Conservation (phyloP, 2,329 filamentous ascomycete genomes). For the Thermomyces lanuginosus region DNA sequence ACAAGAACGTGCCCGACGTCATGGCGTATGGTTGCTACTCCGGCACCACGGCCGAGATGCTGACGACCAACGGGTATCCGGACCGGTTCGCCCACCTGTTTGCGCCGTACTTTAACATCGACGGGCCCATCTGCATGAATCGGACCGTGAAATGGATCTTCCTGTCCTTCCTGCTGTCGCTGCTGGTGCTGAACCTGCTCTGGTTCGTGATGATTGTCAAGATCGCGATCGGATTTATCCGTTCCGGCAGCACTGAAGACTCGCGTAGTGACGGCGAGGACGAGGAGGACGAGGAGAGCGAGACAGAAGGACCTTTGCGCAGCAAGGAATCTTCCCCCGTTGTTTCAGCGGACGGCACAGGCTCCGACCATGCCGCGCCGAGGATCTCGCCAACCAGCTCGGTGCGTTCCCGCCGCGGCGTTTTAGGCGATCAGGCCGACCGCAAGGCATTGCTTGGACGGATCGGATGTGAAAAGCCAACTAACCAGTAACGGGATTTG, state of each 20-base stretch:
- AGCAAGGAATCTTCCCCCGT: conserved; percentile 12
- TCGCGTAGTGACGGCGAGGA: conserved; percentile 73
- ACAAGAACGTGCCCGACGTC: conserved; percentile 43
- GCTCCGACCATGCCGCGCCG: conserved; percentile 13
- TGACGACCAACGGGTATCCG: conserved; percentile 17
- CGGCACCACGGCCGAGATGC: conserved; percentile 26
- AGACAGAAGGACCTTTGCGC: conserved; percentile 7
- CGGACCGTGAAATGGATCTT: conserved; percentile 59
- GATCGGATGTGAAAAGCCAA: conserved; percentile 65
- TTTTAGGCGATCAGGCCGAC: conserved; percentile 25
- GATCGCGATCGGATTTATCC: conserved; percentile 65
- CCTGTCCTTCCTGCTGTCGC: conserved; percentile 54
- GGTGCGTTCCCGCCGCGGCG: conserved; percentile 18
- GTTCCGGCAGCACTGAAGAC: conserved; percentile 63
- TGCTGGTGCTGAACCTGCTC: conserved; percentile 64
- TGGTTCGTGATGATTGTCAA: conserved; percentile 85
- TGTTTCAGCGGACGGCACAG: conserved; percentile 12
- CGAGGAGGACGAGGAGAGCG: conserved; percentile 44
- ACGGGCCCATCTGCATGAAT: conserved; percentile 67
- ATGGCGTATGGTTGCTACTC: conserved; percentile 58
- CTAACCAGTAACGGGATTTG: conserved; percentile 7
- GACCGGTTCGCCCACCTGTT: conserved; percentile 46
- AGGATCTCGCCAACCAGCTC: conserved; percentile 21
- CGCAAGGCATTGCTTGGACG: conserved; percentile 61
- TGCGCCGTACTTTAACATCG: conserved; percentile 55